Conservation (phyloP, 2,329 filamentous ascomycete genomes). For the Dactylellina parvicollis region DNA sequence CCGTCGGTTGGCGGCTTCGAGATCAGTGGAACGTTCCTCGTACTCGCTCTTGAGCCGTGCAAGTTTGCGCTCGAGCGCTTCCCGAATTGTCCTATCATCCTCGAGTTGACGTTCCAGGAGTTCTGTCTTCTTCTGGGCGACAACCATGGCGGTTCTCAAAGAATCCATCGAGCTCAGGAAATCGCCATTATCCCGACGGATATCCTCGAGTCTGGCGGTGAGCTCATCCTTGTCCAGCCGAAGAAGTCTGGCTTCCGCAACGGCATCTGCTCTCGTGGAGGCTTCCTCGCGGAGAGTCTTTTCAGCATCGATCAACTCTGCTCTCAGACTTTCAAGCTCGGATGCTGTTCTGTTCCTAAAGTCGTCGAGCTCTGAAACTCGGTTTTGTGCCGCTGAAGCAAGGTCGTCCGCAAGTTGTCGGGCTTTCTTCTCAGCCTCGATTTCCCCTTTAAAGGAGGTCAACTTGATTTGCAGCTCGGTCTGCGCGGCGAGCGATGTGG, state of each 20-base stretch:
- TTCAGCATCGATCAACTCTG: constrained; percentile 83
- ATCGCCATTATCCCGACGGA: constrained; percentile 73
- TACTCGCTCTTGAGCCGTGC: constrained; percentile 81
- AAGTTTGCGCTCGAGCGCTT: constrained; percentile 79
- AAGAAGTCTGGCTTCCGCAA: constrained; percentile 78
- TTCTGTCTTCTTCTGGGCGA: constrained; percentile 79
- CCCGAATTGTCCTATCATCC: constrained; percentile 80
- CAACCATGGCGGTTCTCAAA: constrained; percentile 78
- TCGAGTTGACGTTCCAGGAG: constrained; percentile 82
- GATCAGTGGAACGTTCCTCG: constrained; percentile 79
- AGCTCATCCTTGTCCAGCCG: constrained; percentile 86
- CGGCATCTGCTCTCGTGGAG: constrained; percentile 78
- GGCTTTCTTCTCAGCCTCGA: constrained; percentile 82
- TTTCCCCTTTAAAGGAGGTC: constrained; percentile 74
- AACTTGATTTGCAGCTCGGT: constrained; percentile 81
- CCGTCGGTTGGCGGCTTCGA: constrained; percentile 77
- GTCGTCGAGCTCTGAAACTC: constrained; percentile 82
- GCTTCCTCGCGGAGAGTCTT: constrained; percentile 82
- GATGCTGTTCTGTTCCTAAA: constrained; percentile 84
- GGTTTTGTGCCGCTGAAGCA: constrained; percentile 79
- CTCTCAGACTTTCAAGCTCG: constrained; percentile 84
- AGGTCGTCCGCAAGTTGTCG: constrained; percentile 90
- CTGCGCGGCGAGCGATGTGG: constrained; percentile 80
- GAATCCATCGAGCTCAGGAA: constrained; percentile 77
- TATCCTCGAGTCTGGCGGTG: constrained; percentile 73